A percentile compares a stretch with the other conserved stretches of the same genome.
phyloP scores from a whole-genome alignment of 1,284 basidiomycete genomes.

The Boletus sp. region DNA sequence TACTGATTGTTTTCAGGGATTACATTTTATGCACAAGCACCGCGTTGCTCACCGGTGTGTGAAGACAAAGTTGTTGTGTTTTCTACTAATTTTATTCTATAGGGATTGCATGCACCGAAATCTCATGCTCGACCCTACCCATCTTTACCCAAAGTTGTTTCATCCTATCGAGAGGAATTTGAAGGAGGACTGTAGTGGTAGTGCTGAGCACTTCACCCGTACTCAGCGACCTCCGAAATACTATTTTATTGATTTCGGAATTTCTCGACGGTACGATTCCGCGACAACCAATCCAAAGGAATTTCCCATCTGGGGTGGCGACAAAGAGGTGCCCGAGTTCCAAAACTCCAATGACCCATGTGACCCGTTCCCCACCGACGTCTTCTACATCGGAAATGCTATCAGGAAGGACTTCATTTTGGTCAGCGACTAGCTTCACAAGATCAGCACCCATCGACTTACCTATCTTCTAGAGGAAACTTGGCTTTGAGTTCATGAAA shows the following conservation, averaged over 20 bases:
- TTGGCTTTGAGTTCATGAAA: conserved; percentile 40
- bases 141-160: conserved; percentile 28
- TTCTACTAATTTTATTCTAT: background rate
- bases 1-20: conserved; percentile 24
- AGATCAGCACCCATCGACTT: no score
- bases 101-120: conserved; percentile 36
- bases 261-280: conserved; percentile 38
- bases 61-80: background rate
- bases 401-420: conserved; percentile 20
- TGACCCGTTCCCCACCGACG: conserved; percentile 38
- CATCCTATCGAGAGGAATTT: conserved; percentile 16
- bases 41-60: conserved; percentile 19
- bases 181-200: conserved; percentile 9
- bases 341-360: conserved; percentile 24
- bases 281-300: conserved; percentile 30
- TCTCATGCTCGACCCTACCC: conserved; percentile 44
- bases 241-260: conserved; percentile 41
- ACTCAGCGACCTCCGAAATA: conserved; percentile 23
- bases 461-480: no score
- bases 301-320: conserved; percentile 34
- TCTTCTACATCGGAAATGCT: conserved; percentile 37
- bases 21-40: conserved; percentile 27
- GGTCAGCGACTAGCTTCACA: conserved; percentile 11
- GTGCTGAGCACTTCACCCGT: conserved; percentile 22
- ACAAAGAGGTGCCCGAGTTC: conserved; percentile 42